Base-by-base conservation (phyloP, 179 eudicot species). In the Beta lomatogona region DNA sequence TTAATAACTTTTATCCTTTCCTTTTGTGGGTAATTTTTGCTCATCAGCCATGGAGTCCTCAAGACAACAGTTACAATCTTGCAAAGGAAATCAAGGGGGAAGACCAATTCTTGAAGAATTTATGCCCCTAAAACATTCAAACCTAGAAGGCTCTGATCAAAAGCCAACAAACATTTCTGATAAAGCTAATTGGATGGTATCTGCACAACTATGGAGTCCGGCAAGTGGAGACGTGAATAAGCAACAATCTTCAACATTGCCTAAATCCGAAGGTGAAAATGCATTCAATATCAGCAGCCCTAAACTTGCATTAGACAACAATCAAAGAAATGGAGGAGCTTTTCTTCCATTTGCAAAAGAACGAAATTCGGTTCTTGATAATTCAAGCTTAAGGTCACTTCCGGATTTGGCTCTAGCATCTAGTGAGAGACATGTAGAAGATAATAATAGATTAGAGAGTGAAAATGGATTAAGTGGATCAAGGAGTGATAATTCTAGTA, bases 31-130 rank as follows among this genome's bases (percentile, higher is more conserved):
- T 53, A 48, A 48, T 71, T 28, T 74, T 13, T 55, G 48, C 7
- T 52, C 6, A 89, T 21, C 84, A 95, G 99, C 97, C 36, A 88
- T 94, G 93, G 99, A 95, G 82, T 87, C 92, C 13, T 94, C 91
- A 44, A 92, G 92, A 87, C 98, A 92, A 79, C 97, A 94, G 73
- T 86, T 95, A 14, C 95, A 92, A 63, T 85, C 87, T 36, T 89
- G 83, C 84, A 86, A 81, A 61, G 84, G 25, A 14, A 90, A 79
- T 76, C 91, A 90, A 85, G 90, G 83, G 9, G 61, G 80, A 25
- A 80, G 76, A 41, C 88, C 92, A 1, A 82, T 86, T 53, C 87
- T 88, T 18, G 89, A 88, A 82, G 90, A 88, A 64, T 88, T 88
- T 78, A 88, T 88, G 16, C 90, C 90, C 13, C 81, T 88, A 2